Base-by-base conservation (phyloP, 169 alveolate species). In the Plasmodium berghei region DNA sequence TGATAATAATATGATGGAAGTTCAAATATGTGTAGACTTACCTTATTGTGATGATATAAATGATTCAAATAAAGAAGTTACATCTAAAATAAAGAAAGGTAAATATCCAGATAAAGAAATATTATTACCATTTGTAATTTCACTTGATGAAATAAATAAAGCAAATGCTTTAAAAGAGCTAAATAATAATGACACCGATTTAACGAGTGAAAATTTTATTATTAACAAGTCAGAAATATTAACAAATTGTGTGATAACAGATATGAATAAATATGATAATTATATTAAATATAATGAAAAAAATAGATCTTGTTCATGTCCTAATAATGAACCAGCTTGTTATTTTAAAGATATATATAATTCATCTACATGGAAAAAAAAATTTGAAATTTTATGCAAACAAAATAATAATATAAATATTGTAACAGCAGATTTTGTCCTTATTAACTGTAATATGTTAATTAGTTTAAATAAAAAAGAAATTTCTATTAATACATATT, bases 271-370 rank as follows among this genome's bases (percentile, higher is more conserved):
- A 9, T 64, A 64, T 56, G 62, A 77, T 63, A 6, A 77, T 52
- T 24, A 69, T n/a, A 62, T 40, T 8, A 34, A 52, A 16, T 77
- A 77, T 69, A 77, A 22, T 28, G 89, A 77, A 24, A 77, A 77
- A 48, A 52, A 28, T 8, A 77, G 49, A 49, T 45, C 89, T 0
- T 77, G 89, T 34, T 54, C 89, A 6, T 77, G 89, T 8, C 89
- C 89, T 42, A 22, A 12, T 49, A 26, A 77, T 45, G 62, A 77
- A 45, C 10, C 89, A 5, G 67, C 89, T 40, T 77, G 89, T n/a
- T 77, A 77, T 28, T 77, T 77, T 45, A 77, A 77, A 64, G 89
- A 77, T 64, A 34, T 77, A 63, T 77, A 77, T 40, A 58, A 62
- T n/a, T 64, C 80, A 34, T 8, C 63, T 1, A 48, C 10, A 20